Evolutionary conservation across 306 rosid genomes (phyloP).

Genomic region (Quercus engelmannii): DNA sequence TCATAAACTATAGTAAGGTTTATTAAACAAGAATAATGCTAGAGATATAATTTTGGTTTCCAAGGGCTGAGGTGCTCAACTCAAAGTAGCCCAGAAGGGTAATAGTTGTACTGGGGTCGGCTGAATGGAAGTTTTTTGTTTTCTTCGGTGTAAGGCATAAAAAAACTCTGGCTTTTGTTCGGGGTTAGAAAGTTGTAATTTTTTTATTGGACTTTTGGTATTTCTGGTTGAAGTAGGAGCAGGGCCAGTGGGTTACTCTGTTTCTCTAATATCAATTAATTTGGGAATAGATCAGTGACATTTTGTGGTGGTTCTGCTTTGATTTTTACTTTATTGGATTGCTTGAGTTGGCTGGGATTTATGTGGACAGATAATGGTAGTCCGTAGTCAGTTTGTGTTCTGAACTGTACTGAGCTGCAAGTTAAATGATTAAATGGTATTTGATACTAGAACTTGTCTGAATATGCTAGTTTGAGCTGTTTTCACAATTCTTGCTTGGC

Average conservation of each 20-base stretch:
- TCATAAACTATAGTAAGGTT: too few species aligned
- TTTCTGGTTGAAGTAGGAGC: neutral
- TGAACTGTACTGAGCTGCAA: neutral
- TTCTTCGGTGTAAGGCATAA: neutral
- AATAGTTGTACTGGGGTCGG: neutral
- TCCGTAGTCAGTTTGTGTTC: neutral
- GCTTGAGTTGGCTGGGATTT: neutral
- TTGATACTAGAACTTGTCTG: neutral
- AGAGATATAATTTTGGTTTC: neutral
- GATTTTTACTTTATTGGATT: neutral
- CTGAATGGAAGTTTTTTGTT: neutral
- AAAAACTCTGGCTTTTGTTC: neutral
- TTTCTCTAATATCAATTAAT: neutral
- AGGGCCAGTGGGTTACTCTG: neutral
- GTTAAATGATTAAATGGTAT: neutral
- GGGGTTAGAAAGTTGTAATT: neutral
- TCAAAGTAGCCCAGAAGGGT: neutral
- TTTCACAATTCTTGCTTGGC: neutral
- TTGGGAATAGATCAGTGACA: neutral
- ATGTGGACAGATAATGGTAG: neutral
- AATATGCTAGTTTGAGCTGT: neutral
- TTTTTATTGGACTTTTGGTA: neutral
- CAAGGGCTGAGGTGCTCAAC: neutral
- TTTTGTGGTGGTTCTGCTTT: neutral
- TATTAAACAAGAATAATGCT: too few species aligned